phyloP scores from a whole-genome alignment of 768 basidiomycete genomes.

The Lactarius psammicola region DNA sequence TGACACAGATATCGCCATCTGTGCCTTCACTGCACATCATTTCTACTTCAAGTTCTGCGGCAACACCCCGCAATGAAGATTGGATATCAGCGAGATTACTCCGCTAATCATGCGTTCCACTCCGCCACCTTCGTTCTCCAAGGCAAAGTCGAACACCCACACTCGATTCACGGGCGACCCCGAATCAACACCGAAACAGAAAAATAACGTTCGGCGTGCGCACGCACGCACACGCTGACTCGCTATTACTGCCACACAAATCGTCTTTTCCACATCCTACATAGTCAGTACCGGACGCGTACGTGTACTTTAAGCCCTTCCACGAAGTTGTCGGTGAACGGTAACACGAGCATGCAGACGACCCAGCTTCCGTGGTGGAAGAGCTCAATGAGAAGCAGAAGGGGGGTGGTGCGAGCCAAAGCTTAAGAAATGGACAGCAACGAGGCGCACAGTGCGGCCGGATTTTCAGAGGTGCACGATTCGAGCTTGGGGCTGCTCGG shows the following conservation, averaged over 20 bases:
- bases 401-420: too few species aligned
- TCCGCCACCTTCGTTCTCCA: not conserved
- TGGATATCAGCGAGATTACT: not conserved
- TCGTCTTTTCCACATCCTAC: not conserved
- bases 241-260: too few species aligned
- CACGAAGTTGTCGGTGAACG: too few species aligned
- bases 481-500: too few species aligned
- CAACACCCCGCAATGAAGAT: not conserved
- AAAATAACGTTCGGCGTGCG: not conserved
- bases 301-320: too few species aligned
- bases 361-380: not conserved
- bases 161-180: not conserved
- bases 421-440: too few species aligned
- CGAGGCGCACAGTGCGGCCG: too few species aligned
- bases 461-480: not conserved
- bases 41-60: not conserved
- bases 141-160: not conserved
- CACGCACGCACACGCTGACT: too few species aligned
- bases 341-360: not conserved
- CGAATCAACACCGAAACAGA: not conserved
- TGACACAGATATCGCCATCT: not conserved
- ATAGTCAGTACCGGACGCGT: too few species aligned
- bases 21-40: not conserved
- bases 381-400: not conserved
- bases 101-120: not conserved